Evolutionary conservation across 2,329 filamentous ascomycete genomes (phyloP), one percentile per base, ranked within the genome.

Genomic region (Phyllosticta paracitricarpa): DNA sequence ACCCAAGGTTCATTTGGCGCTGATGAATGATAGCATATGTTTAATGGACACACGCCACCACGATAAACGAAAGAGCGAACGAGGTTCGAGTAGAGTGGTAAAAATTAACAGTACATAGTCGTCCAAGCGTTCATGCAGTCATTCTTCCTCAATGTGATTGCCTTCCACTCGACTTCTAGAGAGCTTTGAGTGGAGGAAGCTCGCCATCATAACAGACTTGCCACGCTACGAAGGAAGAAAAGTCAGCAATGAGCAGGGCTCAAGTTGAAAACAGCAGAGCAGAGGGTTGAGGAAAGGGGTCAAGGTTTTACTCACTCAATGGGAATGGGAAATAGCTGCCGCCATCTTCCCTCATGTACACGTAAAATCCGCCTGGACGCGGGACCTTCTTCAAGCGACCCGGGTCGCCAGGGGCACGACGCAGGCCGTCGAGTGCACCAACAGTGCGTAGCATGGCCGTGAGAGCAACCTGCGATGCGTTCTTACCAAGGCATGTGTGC

Each of bases 361-460:
- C 63, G 48, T 64, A 62, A 22, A 66, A 66, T 0, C 65, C 65
- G 1, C 65, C 64, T 4, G 58, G 60, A 8, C 78, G 77, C 0
- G 77, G 73, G 1, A 89, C 78, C 76, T 83, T 87, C 78, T 89
- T 89, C 65, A 91, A 71, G 68, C 84, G 75, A 0, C 88, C 88
- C 72, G 88, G 84, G 0, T 81, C 74, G 0, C 88, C 88, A 0
- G 82, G 76, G 0, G 83, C 84, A 30, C 84, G 78, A 5, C 84
- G 76, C 10, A 91, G 70, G 59, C 84, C 84, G 65, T 82, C 78
- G 66, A 84, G 76, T 62, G 79, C 76, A 67, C 87, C 88, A 1
- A 89, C 73, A 0, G 82, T 81, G 56, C 87, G 82, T 71, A 91
- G 82, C 78, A 90, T 86, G 65, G 86, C 82, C 0, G 83, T 82